These are phyloP conservation scores for Aphanomyces invadans DNA, from an alignment of 352 stramenopile genomes.

Conservation along the genomic window DNA sequence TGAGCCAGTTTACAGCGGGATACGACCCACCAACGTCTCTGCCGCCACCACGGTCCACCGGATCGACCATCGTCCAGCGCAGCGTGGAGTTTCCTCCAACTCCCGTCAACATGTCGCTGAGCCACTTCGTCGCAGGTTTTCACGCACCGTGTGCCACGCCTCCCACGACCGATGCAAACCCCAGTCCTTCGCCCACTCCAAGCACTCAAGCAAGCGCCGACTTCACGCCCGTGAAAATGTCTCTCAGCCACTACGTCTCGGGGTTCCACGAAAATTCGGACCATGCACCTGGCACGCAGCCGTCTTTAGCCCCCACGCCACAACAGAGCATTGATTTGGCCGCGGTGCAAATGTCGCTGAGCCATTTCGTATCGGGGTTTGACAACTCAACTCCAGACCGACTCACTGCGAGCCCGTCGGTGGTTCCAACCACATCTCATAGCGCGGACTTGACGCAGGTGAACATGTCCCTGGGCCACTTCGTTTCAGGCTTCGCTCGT, in stretches of 20 bases:
- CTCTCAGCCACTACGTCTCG: slow-evolving; percentile 29
- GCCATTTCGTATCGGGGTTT: slow-evolving; percentile 27
- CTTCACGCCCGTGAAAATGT: slow-evolving; percentile 28
- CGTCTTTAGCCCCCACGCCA: too few relatives aligned
- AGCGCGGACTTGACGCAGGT: slow-evolving; percentile 6
- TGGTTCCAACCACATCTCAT: slow-evolving; percentile 13
- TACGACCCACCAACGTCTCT: too few relatives aligned
- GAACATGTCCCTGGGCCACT: slow-evolving; percentile 30
- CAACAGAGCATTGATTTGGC: not conserved
- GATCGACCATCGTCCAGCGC: not conserved
- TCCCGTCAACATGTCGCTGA: slow-evolving; percentile 11
- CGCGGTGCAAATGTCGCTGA: slow-evolving; percentile 28
- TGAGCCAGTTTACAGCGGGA: slow-evolving; percentile 37
- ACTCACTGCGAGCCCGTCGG: too few relatives aligned
- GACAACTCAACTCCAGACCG: not conserved
- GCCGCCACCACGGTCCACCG: not conserved
- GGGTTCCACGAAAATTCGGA: not conserved
- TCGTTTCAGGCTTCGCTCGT: slow-evolving; percentile 26
- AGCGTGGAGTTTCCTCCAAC: not conserved
- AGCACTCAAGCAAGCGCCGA: not conserved
- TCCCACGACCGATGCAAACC: not conserved
- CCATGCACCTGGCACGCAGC: not conserved
- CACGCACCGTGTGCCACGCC: too few relatives aligned
- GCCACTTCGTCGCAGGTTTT: not conserved
- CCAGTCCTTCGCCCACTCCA: not conserved